Percentiles rank a stretch among this genome's conserved stretches.
Evolutionary conservation across 495 filamentous ascomycete species (phyloP).

Genomic region (Tetracladium setigerum): DNA sequence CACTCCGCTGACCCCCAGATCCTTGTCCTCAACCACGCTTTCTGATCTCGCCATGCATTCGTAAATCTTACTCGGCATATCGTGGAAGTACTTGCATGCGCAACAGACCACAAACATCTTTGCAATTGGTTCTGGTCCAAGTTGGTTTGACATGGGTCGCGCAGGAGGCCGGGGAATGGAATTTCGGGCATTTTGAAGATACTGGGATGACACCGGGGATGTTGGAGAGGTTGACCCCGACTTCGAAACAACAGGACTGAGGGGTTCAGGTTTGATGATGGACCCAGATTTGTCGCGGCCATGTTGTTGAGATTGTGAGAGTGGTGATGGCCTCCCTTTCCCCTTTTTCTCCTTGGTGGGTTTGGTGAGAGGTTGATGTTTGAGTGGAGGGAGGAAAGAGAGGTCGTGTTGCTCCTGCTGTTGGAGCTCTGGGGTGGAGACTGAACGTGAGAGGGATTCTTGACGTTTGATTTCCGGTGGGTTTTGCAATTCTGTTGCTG

Average conservation of each 20-base stretch:
- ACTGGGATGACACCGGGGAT: constrained; percentile 13
- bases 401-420: constrained; percentile 5
- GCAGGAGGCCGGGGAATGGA: constrained; percentile 18
- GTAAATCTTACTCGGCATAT: constrained; percentile 68
- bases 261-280: neutral
- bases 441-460: constrained; percentile 24
- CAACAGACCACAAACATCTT: constrained; percentile 81
- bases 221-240: constrained; percentile 4
- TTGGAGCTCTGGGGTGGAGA: constrained; percentile 25
- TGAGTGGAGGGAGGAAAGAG: constrained; percentile 22
- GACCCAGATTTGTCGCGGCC: too few relatives aligned
- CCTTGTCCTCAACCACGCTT: constrained; percentile 38
- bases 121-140: constrained; percentile 36
- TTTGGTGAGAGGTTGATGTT: constrained; percentile 24
- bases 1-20: constrained; percentile 40
- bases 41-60: constrained; percentile 64
- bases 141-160: neutral
- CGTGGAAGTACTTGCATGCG: constrained; percentile 73
- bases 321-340: constrained; percentile 11
- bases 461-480: constrained; percentile 3
- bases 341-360: constrained; percentile 14
- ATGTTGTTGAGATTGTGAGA: too few relatives aligned
- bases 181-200: constrained; percentile 30
- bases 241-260: constrained; percentile 7
- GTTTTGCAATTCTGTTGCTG: too few relatives aligned